Evolutionary conservation across 768 basidiomycete genomes (phyloP).

Genomic region (Leucocoprinus birnbaumii): DNA sequence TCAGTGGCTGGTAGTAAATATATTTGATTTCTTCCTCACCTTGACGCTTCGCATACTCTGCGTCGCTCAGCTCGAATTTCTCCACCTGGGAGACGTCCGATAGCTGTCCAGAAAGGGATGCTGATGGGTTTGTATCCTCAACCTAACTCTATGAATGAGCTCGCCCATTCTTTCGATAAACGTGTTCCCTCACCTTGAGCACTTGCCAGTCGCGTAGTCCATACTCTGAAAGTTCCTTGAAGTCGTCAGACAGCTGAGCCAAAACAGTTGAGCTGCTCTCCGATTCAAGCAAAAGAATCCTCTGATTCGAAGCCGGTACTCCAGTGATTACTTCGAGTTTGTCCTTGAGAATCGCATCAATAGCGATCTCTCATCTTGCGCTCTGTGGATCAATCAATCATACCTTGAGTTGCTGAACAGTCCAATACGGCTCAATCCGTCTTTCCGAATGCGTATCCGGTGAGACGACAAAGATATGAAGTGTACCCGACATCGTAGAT

Average conservation of each 20-base stretch:
- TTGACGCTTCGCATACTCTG: constrained; percentile 76
- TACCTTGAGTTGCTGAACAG: constrained; percentile 84
- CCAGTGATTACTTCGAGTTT: constrained; percentile 94
- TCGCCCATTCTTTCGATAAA: not conserved
- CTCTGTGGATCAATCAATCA: constrained; percentile 12
- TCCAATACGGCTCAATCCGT: constrained; percentile 71
- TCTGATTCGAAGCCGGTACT: constrained; percentile 72
- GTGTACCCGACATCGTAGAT: constrained; percentile 24
- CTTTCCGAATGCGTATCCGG: constrained; percentile 91
- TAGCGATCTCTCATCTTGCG: not conserved
- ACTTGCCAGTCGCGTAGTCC: constrained; percentile 75
- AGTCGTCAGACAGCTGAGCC: constrained; percentile 61
- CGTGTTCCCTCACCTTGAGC: constrained; percentile 56
- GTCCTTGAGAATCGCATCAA: constrained; percentile 34
- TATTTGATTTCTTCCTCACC: constrained; percentile 42
- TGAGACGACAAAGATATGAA: constrained; percentile 79
- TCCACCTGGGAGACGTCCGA: constrained; percentile 84
- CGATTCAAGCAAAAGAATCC: constrained; percentile 59
- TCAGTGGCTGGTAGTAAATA: constrained; percentile 2
- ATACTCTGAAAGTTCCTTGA: constrained; percentile 69
- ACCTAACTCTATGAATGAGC: constrained; percentile 44
- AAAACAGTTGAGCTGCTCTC: constrained; percentile 49
- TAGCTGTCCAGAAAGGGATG: constrained; percentile 78
- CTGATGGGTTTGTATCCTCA: constrained; percentile 72
- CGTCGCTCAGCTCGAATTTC: constrained; percentile 85